These are phyloP conservation scores for Bombardia bombarda DNA, from an alignment of 495 filamentous ascomycete species.

Conservation along the genomic window DNA sequence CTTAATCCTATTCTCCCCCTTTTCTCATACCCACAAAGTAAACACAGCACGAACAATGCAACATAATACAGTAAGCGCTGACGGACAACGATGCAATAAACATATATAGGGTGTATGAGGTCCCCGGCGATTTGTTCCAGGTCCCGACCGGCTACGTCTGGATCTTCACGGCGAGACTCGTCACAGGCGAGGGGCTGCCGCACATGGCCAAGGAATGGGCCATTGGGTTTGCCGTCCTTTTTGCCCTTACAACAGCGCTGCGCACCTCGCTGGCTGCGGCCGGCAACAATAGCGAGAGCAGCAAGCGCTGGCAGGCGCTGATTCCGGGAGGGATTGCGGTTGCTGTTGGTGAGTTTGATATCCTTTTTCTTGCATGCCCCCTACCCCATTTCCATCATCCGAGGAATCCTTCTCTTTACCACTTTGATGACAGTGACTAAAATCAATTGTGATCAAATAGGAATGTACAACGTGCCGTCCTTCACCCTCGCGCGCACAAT, in stretches of 20 bases:
- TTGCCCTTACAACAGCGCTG: conserved; percentile 58
- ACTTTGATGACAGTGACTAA: no score
- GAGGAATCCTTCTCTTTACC: no score
- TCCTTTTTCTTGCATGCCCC: conserved; percentile 1
- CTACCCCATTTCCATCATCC: no score
- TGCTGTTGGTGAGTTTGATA: conserved; percentile 58
- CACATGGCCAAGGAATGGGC: conserved; percentile 73
- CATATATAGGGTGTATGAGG: conserved; percentile 61
- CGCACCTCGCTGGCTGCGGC: conserved; percentile 42
- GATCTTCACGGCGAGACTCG: conserved; percentile 90
- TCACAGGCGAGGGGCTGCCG: conserved; percentile 88
- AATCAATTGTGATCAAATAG: conserved; percentile 27
- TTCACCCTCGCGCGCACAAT: conserved; percentile 88
- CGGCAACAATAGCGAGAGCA: conserved; percentile 17
- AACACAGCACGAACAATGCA: not conserved
- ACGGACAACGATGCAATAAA: no score
- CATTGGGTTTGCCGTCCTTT: conserved; percentile 58
- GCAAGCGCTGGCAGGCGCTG: conserved; percentile 46
- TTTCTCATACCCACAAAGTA: not conserved
- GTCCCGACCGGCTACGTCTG: conserved; percentile 93
- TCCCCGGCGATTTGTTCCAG: conserved; percentile 84
- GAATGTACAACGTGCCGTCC: conserved; percentile 95
- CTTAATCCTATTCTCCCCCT: not conserved
- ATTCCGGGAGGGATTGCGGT: conserved; percentile 94
- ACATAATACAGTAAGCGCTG: no score